These are phyloP conservation scores for Cladophialophora immunda DNA, from an alignment of 2,329 filamentous ascomycete species.

Conservation along the genomic window DNA sequence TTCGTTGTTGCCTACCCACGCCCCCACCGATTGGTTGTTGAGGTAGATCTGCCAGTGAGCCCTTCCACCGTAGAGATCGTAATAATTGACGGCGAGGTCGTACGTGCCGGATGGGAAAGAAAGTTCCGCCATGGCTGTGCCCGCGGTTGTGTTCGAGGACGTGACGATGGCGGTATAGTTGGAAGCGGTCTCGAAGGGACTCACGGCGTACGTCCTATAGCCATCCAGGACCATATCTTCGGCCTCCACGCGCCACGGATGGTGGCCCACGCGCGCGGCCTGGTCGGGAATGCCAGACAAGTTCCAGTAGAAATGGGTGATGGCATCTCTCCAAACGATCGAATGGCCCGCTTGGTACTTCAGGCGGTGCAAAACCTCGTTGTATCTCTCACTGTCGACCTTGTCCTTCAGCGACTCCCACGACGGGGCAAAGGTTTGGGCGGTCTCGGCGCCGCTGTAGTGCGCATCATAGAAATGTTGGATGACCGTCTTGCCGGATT, in stretches of 20 bases:
- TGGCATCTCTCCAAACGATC: slow-evolving; percentile 74
- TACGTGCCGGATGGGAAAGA: slow-evolving; percentile 64
- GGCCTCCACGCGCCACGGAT: slow-evolving; percentile 74
- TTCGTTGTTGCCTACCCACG: slow-evolving; percentile 69
- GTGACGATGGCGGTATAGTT: slow-evolving; percentile 65
- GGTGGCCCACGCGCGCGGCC: slow-evolving; percentile 65
- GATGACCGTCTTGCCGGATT: slow-evolving; percentile 72
- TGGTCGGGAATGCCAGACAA: slow-evolving; percentile 67
- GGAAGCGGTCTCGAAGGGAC: slow-evolving; percentile 68
- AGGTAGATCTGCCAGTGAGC: slow-evolving; percentile 65
- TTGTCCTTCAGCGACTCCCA: slow-evolving; percentile 66
- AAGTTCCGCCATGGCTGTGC: slow-evolving; percentile 59
- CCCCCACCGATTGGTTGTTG: slow-evolving; percentile 60
- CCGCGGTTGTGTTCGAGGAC: slow-evolving; percentile 59
- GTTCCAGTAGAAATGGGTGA: slow-evolving; percentile 71
- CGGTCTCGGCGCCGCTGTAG: slow-evolving; percentile 66
- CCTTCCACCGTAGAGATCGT: slow-evolving; percentile 67
- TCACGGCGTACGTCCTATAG: slow-evolving; percentile 64
- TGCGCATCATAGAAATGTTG: slow-evolving; percentile 73
- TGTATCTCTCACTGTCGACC: slow-evolving; percentile 68
- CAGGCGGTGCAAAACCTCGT: slow-evolving; percentile 67
- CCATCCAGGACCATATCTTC: slow-evolving; percentile 69
- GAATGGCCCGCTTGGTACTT: slow-evolving; percentile 74
- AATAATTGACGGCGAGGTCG: slow-evolving; percentile 73
- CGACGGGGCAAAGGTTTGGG: slow-evolving; percentile 62